Base-by-base conservation (phyloP, 2,329 filamentous ascomycete genomes). In the Diaporthe velutina region DNA sequence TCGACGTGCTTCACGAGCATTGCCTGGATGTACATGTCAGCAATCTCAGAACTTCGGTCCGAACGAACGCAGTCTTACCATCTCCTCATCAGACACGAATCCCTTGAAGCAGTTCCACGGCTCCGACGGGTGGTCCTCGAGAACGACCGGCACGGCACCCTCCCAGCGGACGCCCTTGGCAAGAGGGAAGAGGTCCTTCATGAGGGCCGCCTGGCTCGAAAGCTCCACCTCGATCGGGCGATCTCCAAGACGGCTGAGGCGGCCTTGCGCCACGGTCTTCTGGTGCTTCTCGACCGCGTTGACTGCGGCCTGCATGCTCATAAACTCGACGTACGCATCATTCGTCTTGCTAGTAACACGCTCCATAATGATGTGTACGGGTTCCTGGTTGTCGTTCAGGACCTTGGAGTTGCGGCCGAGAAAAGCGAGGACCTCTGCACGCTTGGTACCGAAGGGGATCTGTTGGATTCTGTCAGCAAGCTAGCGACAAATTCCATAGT, bases 1-100 rank as follows among this genome's bases (percentile, higher is more conserved):
- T 93, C 90, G 4, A 90, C 89, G 80, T 92, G 90, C 83, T 92
- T 92, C 72, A 89, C 84, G 13, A 93, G 85, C 88, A 92, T 90
- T 0, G 87, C 60, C 70, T 72, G n/a, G n/a, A 12, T 38, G 17
- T 33, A 48, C 9, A 7, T 19, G 45, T 72, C 28, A 72, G 70
- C 50, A n/a, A 4, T 2, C 35, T 17, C 22, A 48, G 2, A 25
- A 50, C 7, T 9, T 12, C 12, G 33, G 15, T 1, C 48, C 5
- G 4, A 22, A 12, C 15, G n/a, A 38, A 25, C 19, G 38, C 19
- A 40, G 6, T 64, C 48, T 72, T 33, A 60, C 86, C 85, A 93
- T 87, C 81, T 93, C 91, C 80, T 93, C 92, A 35, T 86, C 85
- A 0, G 87, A 88, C 42, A 93, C 83, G 78, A 93, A 93, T 17